These are phyloP conservation scores for Apiospora sp. DNA, from an alignment of 2,329 filamentous ascomycete species.

Conservation along the genomic window DNA sequence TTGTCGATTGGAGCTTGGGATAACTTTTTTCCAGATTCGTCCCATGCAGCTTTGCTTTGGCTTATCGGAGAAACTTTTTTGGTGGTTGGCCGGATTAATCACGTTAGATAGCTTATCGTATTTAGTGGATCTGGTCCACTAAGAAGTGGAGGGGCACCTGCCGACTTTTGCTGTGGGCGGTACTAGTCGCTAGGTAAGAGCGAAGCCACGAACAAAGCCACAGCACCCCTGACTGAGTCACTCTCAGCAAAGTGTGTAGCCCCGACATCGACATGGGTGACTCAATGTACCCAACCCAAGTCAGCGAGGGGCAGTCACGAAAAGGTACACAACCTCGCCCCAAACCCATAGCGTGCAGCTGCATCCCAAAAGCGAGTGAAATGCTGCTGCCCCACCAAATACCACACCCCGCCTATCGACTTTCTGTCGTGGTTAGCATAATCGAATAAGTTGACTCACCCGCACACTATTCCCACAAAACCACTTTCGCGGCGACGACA, in stretches of 20 bases:
- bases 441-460: slow-evolving; percentile 2
- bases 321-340: neutral
- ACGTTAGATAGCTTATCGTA: neutral
- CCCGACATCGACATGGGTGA: slow-evolving; percentile 4
- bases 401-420: slow-evolving; percentile 18
- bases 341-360: neutral
- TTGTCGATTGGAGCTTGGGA: slow-evolving; percentile 7
- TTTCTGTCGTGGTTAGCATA: neutral
- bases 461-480: slow-evolving; percentile 3
- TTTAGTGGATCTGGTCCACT: neutral
- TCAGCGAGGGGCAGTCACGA: neutral
- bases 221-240: neutral
- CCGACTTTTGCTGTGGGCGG: slow-evolving; percentile 10
- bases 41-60: slow-evolving; percentile 6
- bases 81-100: slow-evolving; percentile 20
- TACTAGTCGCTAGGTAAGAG: neutral
- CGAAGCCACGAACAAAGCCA: too few relatives aligned
- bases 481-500: slow-evolving; percentile 14
- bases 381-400: slow-evolving; percentile 11
- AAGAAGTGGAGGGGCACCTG: neutral
- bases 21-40: slow-evolving; percentile 14
- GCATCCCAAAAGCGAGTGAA: slow-evolving; percentile 6
- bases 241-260: neutral
- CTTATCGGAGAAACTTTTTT: slow-evolving; percentile 20
- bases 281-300: neutral